A percentile compares a stretch with the other conserved stretches of the same genome.
Conservation (phyloP, 805 yeast species). For the Millerozyma miso region DNA sequence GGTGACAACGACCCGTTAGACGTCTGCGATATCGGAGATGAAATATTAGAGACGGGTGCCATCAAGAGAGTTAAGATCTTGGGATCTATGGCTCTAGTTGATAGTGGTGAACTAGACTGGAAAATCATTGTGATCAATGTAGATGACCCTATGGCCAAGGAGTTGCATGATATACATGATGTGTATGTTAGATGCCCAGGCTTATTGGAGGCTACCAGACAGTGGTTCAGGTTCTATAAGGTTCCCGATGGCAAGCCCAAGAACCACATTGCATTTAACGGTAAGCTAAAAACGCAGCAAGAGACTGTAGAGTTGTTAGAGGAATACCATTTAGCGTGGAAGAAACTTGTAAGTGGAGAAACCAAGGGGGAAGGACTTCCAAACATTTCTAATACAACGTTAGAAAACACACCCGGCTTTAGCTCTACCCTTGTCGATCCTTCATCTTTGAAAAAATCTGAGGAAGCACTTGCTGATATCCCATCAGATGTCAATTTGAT, state of each 20-base stretch:
- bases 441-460: slow-evolving; percentile 12
- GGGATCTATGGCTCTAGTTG: slow-evolving; percentile 92
- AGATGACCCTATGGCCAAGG: slow-evolving; percentile 82
- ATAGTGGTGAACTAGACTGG: slow-evolving; percentile 90
- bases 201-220: slow-evolving; percentile 86
- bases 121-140: slow-evolving; percentile 82
- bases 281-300: slow-evolving; percentile 81
- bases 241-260: slow-evolving; percentile 97
- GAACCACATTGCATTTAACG: slow-evolving; percentile 95
- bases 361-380: slow-evolving; percentile 28
- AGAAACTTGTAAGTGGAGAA: slow-evolving; percentile 63
- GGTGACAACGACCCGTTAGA: slow-evolving; percentile 48
- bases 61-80: slow-evolving; percentile 86
- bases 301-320: slow-evolving; percentile 81
- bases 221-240: slow-evolving; percentile 98
- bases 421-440: slow-evolving; percentile 12
- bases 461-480: slow-evolving; percentile 24
- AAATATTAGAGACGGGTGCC: slow-evolving; percentile 62
- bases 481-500: slow-evolving; percentile 38
- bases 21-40: slow-evolving; percentile 84
- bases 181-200: slow-evolving; percentile 90
- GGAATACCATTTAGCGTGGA: slow-evolving; percentile 86
- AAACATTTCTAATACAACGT: slow-evolving; percentile 34
- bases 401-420: slow-evolving; percentile 26
- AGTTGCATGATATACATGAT: slow-evolving; percentile 86